Evolutionary conservation across 257 asterid species (phyloP).

Genomic region (Nicotiana obtusifolia): DNA sequence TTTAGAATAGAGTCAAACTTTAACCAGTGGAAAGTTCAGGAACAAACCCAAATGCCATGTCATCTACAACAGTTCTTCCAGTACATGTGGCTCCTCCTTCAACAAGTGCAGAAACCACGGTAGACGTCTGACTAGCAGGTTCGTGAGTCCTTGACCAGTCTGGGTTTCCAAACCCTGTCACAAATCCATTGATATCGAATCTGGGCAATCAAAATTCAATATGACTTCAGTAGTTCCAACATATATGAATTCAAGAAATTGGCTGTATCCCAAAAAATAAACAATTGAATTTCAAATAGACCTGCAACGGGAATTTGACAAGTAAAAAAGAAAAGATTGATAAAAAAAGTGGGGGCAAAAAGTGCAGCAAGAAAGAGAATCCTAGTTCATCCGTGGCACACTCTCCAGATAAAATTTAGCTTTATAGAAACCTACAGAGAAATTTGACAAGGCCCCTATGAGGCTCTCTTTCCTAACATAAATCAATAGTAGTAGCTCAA

Average conservation of each 20-base stretch:
- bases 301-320: background rate
- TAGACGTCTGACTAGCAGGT: conserved; percentile 63
- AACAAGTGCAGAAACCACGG: conserved; percentile 72
- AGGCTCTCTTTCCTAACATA: background rate
- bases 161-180: conserved; percentile 92
- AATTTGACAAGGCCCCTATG: background rate
- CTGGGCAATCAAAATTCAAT: conserved; percentile 42
- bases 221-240: background rate
- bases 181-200: conserved; percentile 69
- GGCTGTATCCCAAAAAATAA: background rate
- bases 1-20: background rate
- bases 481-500: background rate
- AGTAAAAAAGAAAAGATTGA: background rate
- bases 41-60: conserved; percentile 80
- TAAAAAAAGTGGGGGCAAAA: background rate
- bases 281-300: background rate
- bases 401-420: background rate
- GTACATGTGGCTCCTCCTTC: conserved; percentile 90
- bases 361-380: background rate
- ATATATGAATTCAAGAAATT: background rate
- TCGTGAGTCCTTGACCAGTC: conserved; percentile 86
- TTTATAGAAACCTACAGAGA: background rate
- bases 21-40: conserved; percentile 20
- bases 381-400: background rate
- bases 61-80: conserved; percentile 85